Conservation (phyloP, 371 early-diverging fungal genomes). For the Mortierella sp. region DNA sequence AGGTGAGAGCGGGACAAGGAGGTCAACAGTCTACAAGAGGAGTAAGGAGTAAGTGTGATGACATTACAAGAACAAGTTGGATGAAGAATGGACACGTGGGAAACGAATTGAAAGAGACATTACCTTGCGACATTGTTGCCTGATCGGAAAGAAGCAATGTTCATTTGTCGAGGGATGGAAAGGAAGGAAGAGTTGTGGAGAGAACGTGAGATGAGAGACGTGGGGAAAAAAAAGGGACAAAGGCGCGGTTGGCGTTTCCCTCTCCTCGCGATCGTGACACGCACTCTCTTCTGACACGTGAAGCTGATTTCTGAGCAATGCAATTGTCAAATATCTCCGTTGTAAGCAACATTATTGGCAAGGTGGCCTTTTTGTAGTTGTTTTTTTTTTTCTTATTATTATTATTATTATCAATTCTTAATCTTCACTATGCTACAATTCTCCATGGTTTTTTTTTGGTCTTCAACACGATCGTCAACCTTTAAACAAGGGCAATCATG, state of each 20-base stretch:
- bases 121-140: constrained; percentile 39
- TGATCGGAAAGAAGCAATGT: constrained; percentile 36
- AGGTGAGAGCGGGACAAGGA: constrained; percentile 27
- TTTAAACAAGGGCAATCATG: constrained; percentile 37
- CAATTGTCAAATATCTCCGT: too few relatives aligned
- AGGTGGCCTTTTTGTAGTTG: too few relatives aligned
- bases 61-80: background rate
- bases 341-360: too few relatives aligned
- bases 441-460: background rate
- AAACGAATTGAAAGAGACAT: background rate
- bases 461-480: background rate
- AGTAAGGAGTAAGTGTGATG: background rate
- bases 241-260: background rate
- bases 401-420: too few relatives aligned
- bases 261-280: constrained; percentile 3
- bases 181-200: constrained; percentile 1
- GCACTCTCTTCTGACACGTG: background rate
- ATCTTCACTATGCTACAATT: constrained; percentile 5
- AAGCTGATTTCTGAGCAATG: too few relatives aligned
- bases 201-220: background rate
- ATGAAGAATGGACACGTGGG: background rate
- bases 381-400: constrained; percentile 8
- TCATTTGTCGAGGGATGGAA: constrained; percentile 7
- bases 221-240: background rate
- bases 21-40: constrained; percentile 19